Percentiles rank a stretch among this genome's conserved stretches.
These are phyloP conservation scores for Albophoma yamanashiensis DNA, from an alignment of 2,329 filamentous ascomycete genomes.

Conservation along the genomic window DNA sequence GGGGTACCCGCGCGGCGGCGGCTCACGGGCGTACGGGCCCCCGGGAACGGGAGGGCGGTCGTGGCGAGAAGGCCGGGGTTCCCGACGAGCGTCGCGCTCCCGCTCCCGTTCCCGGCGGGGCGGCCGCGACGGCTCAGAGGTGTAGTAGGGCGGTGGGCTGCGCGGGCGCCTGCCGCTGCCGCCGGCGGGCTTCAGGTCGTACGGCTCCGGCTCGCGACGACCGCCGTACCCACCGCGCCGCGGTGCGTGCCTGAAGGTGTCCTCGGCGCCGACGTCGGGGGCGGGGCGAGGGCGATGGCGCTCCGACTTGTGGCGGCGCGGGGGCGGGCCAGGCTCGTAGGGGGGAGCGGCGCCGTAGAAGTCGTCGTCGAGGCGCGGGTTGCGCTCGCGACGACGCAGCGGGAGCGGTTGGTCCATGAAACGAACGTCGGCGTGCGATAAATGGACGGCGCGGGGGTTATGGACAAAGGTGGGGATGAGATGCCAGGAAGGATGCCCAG, in stretches of 20 bases:
- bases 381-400: conserved; percentile 11
- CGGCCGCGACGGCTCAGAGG: conserved; percentile 1
- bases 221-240: conserved; percentile 3
- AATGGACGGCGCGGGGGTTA: neutral
- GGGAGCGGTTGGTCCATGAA: conserved; percentile 14
- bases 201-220: conserved; percentile 2
- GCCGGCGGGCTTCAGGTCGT: neutral
- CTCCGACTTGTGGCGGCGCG: conserved; percentile 13
- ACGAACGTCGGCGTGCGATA: neutral
- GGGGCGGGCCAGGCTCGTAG: conserved; percentile 2
- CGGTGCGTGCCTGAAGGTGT: conserved; percentile 1
- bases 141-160: conserved; percentile 6
- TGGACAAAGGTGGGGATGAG: neutral
- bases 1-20: neutral
- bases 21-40: neutral
- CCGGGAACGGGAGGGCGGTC: neutral
- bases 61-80: neutral
- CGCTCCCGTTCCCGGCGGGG: neutral
- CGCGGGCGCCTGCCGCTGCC: conserved; percentile 2
- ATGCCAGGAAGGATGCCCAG: neutral
- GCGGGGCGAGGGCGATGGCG: conserved; percentile 7
- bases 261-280: conserved; percentile 4
- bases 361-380: conserved; percentile 14
- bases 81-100: neutral
- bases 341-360: conserved; percentile 6